Evolutionary conservation across 2,329 filamentous ascomycete species (phyloP).

Genomic region (Pyrenophora teres): DNA sequence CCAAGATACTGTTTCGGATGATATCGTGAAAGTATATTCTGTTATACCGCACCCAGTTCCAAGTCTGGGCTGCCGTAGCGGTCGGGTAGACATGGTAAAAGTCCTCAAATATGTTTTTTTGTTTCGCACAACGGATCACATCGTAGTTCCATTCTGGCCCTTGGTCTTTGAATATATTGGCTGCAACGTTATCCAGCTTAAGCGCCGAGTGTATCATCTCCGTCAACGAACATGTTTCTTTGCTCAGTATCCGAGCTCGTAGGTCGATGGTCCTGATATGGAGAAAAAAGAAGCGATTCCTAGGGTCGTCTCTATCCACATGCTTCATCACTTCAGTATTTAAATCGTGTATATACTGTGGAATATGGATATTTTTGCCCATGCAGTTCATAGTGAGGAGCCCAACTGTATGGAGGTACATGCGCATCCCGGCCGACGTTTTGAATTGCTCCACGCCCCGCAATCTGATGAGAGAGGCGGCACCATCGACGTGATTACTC

Average conservation of each 20-base stretch:
- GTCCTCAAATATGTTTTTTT: conserved; percentile 27
- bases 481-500: conserved; percentile 45
- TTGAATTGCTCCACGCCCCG: conserved; percentile 38
- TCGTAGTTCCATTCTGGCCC: conserved; percentile 33
- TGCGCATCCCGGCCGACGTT: conserved; percentile 35
- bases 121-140: conserved; percentile 13
- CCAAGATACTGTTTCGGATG: conserved; percentile 37
- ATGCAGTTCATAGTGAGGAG: conserved; percentile 38
- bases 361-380: conserved; percentile 28
- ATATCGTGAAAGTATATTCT: conserved; percentile 44
- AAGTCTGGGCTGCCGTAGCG: conserved; percentile 34
- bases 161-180: conserved; percentile 25
- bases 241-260: conserved; percentile 30
- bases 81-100: conserved; percentile 41
- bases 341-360: conserved; percentile 31
- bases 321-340: conserved; percentile 30
- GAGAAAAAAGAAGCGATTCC: conserved; percentile 35
- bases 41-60: conserved; percentile 44
- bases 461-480: conserved; percentile 37
- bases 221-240: conserved; percentile 18
- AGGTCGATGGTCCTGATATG: conserved; percentile 36
- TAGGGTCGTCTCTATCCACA: conserved; percentile 29
- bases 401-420: conserved; percentile 40
- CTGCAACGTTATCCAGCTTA: conserved; percentile 29
- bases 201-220: conserved; percentile 33